Conservation (phyloP, 1,139 yeast genomes). For the Candida sojae region DNA sequence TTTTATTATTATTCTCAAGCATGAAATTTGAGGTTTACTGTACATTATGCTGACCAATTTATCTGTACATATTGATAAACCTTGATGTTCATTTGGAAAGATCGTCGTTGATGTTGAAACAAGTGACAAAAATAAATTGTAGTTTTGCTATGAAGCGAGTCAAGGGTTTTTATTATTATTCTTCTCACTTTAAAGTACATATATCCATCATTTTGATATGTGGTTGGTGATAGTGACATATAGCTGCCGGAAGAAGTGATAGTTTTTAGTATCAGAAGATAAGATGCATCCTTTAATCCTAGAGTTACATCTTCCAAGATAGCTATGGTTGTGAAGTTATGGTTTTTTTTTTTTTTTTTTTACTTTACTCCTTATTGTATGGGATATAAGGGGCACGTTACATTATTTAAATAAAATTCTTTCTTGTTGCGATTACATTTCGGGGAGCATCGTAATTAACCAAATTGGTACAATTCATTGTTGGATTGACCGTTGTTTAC, state of each 20-base stretch:
- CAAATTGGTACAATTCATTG: background rate
- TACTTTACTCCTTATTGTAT: background rate
- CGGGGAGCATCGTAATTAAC: conserved; percentile 3
- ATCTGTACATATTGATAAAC: background rate
- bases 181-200: too few species aligned
- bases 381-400: background rate
- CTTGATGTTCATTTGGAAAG: background rate
- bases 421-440: background rate
- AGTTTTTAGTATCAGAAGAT: too few species aligned
- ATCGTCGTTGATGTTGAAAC: background rate
- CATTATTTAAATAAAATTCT: background rate
- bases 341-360: background rate
- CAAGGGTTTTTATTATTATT: background rate
- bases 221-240: too few species aligned
- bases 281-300: too few species aligned
- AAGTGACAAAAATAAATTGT: background rate
- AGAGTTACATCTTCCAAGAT: too few species aligned
- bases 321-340: too few species aligned
- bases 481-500: background rate
- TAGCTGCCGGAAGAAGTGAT: too few species aligned
- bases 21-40: background rate
- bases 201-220: too few species aligned
- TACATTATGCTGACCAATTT: background rate
- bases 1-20: background rate
- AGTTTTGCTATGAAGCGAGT: background rate